These are phyloP conservation scores for Anacardium occidentale DNA, from an alignment of 345 rosid genomes.

Conservation along the genomic window DNA sequence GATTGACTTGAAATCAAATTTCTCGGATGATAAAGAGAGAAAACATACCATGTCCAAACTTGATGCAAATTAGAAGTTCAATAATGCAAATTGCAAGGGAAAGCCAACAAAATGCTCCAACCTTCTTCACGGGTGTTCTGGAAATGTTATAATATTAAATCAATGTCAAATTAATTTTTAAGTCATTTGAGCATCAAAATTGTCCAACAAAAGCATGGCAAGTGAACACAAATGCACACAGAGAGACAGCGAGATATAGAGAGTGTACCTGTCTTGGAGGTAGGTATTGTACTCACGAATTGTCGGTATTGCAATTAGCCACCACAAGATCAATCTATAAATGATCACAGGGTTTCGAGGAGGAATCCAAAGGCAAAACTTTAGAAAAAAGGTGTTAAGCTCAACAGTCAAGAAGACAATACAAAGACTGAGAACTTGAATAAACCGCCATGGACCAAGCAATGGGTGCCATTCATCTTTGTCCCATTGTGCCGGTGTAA, in stretches of 20 bases:
- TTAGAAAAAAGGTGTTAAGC: constrained; percentile 95
- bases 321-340: constrained; percentile 92
- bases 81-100: constrained; percentile 92
- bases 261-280: constrained; percentile 79
- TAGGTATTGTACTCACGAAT: constrained; percentile 95
- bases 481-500: constrained; percentile 99
- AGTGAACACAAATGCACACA: neutral
- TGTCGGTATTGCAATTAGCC: constrained; percentile 96
- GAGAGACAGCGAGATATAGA: constrained; percentile 4
- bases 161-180: neutral
- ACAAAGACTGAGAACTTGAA: constrained; percentile 91
- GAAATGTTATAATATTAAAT: constrained; percentile 4
- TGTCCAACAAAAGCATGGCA: neutral
- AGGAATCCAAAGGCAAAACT: constrained; percentile 96
- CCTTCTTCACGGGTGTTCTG: constrained; percentile 86
- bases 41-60: constrained; percentile 84
- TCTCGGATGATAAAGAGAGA: neutral
- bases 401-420: constrained; percentile 83
- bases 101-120: constrained; percentile 98
- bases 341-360: constrained; percentile 88
- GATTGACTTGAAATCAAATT: neutral
- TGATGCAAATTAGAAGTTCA: constrained; percentile 95
- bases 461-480: constrained; percentile 98
- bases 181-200: neutral
- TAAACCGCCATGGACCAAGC: constrained; percentile 96